Evolutionary conservation across 441 rosid genomes (phyloP).

Genomic region (Populus hybrid): DNA sequence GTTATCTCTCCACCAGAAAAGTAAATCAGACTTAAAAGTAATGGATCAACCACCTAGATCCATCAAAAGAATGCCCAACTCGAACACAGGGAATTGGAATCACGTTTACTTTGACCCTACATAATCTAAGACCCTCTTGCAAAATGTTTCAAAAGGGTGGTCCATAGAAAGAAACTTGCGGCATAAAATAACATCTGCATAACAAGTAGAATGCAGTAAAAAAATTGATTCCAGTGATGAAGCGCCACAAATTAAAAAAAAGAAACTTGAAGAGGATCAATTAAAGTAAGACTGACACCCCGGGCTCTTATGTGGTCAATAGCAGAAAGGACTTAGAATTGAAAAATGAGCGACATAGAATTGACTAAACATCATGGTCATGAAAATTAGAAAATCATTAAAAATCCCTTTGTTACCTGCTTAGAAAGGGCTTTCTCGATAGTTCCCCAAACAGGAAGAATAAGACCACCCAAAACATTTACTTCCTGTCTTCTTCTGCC

Average conservation of each 20-base stretch:
- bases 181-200: not conserved
- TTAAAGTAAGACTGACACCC: not conserved
- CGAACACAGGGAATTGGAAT: no score
- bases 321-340: no score
- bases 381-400: not conserved
- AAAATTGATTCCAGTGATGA: not conserved
- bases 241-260: not conserved
- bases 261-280: not conserved
- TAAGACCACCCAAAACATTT: conserved; percentile 92
- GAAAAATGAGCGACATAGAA: no score
- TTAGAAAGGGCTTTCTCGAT: conserved; percentile 94
- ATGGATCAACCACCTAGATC: no score
- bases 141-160: no score
- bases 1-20: no score
- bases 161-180: not conserved
- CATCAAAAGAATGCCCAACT: no score
- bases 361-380: no score
- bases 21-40: no score
- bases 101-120: no score
- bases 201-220: not conserved
- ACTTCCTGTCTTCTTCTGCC: conserved; percentile 95
- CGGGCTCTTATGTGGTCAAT: no score
- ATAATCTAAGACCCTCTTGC: no score
- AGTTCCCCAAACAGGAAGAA: conserved; percentile 99
- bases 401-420: conserved; percentile 49